These are phyloP conservation scores for Mortierella sp. DNA, from an alignment of 371 early-diverging fungal species.

Conservation along the genomic window DNA sequence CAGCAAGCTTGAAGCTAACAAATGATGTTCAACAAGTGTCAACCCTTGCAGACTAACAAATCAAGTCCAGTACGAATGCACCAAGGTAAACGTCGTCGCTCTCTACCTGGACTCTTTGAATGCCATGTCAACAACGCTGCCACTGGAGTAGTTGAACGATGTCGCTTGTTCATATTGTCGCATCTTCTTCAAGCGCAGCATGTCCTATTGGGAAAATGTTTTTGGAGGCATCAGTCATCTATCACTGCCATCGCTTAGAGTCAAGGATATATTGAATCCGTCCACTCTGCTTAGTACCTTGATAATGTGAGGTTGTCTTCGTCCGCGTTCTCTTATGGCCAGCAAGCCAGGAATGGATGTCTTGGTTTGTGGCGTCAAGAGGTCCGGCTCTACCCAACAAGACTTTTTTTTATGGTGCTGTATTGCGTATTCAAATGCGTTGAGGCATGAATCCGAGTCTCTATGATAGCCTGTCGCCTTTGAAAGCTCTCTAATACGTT, in stretches of 20 bases:
- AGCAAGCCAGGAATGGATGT: conserved; percentile 11
- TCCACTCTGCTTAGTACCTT: no score
- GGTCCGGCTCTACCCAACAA: not conserved
- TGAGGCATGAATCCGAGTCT: not conserved
- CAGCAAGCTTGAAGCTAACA: conserved; percentile 32
- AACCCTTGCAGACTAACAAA: no score
- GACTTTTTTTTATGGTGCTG: conserved; percentile 9
- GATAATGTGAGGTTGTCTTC: not conserved
- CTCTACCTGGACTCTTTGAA: conserved; percentile 29
- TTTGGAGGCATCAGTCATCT: no score
- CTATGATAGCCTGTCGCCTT: conserved; percentile 11
- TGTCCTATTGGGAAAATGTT: conserved; percentile 7
- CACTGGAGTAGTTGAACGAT: conserved; percentile 40
- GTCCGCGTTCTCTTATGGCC: conserved; percentile 15
- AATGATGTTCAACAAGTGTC: no score
- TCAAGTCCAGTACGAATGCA: no score
- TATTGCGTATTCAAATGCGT: conserved; percentile 26
- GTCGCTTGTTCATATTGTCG: conserved; percentile 20
- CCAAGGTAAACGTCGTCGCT: not conserved
- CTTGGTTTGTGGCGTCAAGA: conserved; percentile 9
- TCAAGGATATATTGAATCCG: no score
- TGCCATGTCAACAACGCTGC: conserved; percentile 47
- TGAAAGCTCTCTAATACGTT: conserved; percentile 12
- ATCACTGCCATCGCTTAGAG: no score
- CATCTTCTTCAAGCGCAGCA: conserved; percentile 9